phyloP scores from a whole-genome alignment of 148 eudicot genomes.

The Heliamphora exappendiculata region DNA sequence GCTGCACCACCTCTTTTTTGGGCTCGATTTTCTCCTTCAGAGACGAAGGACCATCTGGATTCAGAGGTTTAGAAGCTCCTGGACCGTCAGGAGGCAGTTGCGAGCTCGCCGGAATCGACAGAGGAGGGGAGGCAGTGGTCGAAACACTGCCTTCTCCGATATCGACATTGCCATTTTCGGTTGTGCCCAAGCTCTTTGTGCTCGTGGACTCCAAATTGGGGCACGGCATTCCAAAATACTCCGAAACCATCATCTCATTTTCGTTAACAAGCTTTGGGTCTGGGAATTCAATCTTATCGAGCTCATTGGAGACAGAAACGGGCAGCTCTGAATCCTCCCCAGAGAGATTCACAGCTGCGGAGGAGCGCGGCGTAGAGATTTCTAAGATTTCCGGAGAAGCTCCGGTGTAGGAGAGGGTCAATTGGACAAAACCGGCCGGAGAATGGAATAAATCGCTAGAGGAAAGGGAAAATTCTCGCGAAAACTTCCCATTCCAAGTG shows the following conservation, averaged over 20 bases:
- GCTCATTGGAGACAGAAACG: slow-evolving; percentile 5
- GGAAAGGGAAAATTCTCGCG: slow-evolving; percentile 15
- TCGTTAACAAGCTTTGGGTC: slow-evolving; percentile 16
- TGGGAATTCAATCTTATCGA: slow-evolving; percentile 20
- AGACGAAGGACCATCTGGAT: background rate
- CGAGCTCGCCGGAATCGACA: background rate
- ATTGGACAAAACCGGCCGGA: slow-evolving; percentile 17
- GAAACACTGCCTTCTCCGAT: background rate
- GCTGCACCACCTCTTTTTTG: slow-evolving; percentile 18
- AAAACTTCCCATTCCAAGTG: slow-evolving; percentile 17
- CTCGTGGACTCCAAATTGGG: background rate
- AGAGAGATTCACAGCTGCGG: background rate
- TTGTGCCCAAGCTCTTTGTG: background rate
- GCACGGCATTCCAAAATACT: slow-evolving; percentile 16
- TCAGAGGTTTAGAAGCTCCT: slow-evolving; percentile 6
- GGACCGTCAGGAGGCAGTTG: background rate
- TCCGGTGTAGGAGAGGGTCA: slow-evolving; percentile 19
- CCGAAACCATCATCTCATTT: slow-evolving; percentile 26
- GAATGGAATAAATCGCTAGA: slow-evolving; percentile 21
- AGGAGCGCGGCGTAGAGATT: background rate
- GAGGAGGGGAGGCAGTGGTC: background rate
- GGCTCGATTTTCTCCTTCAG: slow-evolving; percentile 13
- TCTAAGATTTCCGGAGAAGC: slow-evolving; percentile 15
- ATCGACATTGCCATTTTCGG: slow-evolving; percentile 1
- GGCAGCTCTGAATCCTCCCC: background rate